phyloP scores from a whole-genome alignment of 2,329 filamentous ascomycete species.

The Fusarium algeriense region DNA sequence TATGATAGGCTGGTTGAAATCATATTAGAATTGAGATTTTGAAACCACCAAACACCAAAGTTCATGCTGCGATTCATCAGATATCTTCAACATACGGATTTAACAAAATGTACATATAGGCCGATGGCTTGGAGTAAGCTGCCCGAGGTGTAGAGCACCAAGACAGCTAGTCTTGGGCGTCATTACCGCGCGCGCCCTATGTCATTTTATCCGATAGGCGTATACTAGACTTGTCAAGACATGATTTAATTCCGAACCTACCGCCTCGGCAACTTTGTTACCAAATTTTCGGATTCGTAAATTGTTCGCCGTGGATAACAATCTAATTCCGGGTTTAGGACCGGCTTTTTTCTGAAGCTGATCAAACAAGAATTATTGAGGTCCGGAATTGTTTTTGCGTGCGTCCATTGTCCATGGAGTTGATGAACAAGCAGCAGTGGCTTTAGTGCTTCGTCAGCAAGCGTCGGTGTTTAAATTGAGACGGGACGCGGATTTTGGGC shows the following conservation, averaged over 20 bases:
- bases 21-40: background rate
- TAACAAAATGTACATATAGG: background rate
- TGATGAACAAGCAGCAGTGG: constrained; percentile 16
- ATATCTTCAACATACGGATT: background rate
- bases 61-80: background rate
- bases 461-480: background rate
- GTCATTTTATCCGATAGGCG: background rate
- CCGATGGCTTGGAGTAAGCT: background rate
- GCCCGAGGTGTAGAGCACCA: background rate
- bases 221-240: background rate
- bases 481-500: background rate
- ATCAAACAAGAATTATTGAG: background rate
- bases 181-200: constrained; percentile 4
- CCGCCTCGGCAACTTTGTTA: background rate
- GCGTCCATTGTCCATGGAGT: background rate
- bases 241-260: background rate
- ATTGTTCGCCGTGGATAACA: background rate
- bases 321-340: background rate
- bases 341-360: background rate
- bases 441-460: constrained; percentile 33
- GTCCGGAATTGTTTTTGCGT: background rate
- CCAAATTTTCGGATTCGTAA: constrained; percentile 2
- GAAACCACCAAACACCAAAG: background rate
- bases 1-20: background rate
- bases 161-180: background rate